A percentile compares a stretch with the other conserved stretches of the same genome.
These are phyloP conservation scores for Candida incommunis DNA, from an alignment of 805 yeast genomes.

Conservation along the genomic window DNA sequence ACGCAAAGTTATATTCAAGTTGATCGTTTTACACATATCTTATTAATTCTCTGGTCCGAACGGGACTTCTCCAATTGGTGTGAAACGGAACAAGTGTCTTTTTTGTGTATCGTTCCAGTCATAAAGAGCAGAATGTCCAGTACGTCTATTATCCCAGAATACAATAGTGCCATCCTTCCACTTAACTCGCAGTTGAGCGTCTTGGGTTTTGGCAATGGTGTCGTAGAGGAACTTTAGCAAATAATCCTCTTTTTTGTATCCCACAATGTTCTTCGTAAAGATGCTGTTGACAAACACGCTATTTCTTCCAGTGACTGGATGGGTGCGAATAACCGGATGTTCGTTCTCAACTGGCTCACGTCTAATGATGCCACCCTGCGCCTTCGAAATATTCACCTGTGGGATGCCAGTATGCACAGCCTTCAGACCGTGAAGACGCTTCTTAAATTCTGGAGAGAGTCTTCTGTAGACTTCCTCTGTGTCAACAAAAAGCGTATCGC, in stretches of 20 bases:
- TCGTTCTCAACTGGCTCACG: conserved; percentile 31
- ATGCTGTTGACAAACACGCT: conserved; percentile 38
- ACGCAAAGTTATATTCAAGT: neutral
- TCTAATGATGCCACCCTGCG: conserved; percentile 28
- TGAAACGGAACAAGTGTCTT: conserved; percentile 65
- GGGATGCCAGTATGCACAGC: conserved; percentile 57
- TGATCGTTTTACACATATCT: neutral
- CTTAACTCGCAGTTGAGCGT: conserved; percentile 53
- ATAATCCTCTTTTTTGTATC: conserved; percentile 46
- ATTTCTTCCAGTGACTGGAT: conserved; percentile 49
- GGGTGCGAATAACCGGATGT: conserved; percentile 46
- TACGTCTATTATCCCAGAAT: conserved; percentile 66
- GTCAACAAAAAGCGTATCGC: conserved; percentile 71
- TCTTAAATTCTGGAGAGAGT: conserved; percentile 49
- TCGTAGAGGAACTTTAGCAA: conserved; percentile 39
- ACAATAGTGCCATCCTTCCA: conserved; percentile 64
- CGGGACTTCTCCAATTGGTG: conserved; percentile 57
- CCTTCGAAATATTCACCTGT: conserved; percentile 17
- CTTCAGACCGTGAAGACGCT: conserved; percentile 42
- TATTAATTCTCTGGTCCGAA: conserved; percentile 3
- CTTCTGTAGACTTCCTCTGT: conserved; percentile 56
- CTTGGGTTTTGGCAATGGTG: conserved; percentile 37
- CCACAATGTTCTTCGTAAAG: conserved; percentile 48
- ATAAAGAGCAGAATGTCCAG: conserved; percentile 51
- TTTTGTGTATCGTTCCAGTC: conserved; percentile 57